Evolutionary conservation across 169 alveolate genomes (phyloP).

Genomic region (Amoebophrya sp.): DNA sequence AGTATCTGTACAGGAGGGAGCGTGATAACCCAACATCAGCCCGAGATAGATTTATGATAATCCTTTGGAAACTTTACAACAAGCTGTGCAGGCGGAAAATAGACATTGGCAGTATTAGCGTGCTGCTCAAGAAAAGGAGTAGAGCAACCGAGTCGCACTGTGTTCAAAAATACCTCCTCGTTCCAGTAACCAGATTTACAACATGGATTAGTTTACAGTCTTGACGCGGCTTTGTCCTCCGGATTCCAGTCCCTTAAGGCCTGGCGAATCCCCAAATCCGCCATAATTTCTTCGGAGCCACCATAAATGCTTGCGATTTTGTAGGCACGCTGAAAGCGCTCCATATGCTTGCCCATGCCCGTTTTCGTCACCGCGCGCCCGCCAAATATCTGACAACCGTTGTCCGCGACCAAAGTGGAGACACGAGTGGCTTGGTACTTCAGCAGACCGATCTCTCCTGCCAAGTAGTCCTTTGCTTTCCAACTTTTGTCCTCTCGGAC

Average conservation of each 20-base stretch:
- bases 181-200: too few relatives aligned
- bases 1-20: too few relatives aligned
- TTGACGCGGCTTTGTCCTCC: background rate
- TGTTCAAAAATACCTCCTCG: too few relatives aligned
- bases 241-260: background rate
- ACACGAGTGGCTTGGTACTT: conserved; percentile 38
- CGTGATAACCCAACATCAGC: too few relatives aligned
- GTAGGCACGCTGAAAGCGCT: conserved; percentile 31
- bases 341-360: conserved; percentile 46
- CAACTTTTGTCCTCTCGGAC: background rate
- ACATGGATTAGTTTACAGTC: too few relatives aligned
- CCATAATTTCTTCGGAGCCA: conserved; percentile 45
- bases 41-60: too few relatives aligned
- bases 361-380: conserved; percentile 45
- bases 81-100: too few relatives aligned
- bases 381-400: conserved; percentile 42
- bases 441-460: conserved; percentile 36
- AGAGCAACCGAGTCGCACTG: too few relatives aligned
- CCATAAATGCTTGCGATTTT: conserved; percentile 39
- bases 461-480: conserved; percentile 30
- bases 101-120: too few relatives aligned
- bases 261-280: conserved; percentile 41
- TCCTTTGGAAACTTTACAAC: too few relatives aligned
- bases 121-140: too few relatives aligned
- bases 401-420: conserved; percentile 28